Evolutionary conservation across 768 basidiomycete species (phyloP).

Genomic region (Amanita inopinata): DNA sequence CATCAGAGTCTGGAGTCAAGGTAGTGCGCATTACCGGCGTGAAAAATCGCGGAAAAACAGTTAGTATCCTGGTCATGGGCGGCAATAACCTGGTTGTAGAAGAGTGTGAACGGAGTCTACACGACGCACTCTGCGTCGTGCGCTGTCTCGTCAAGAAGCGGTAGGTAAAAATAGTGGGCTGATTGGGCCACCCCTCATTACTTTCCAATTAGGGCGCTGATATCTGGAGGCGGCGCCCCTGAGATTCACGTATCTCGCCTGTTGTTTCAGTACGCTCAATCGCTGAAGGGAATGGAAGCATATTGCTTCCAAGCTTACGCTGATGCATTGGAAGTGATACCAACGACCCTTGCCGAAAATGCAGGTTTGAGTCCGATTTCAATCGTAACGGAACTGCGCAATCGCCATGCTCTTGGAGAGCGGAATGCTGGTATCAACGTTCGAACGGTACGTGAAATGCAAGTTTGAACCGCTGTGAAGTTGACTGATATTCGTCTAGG

Average conservation of each 20-base stretch:
- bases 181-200: not conserved
- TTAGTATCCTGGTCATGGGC: slow-evolving; percentile 93
- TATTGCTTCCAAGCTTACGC: slow-evolving; percentile 99
- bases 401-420: slow-evolving; percentile 93
- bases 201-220: slow-evolving; percentile 52
- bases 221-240: slow-evolving; percentile 94
- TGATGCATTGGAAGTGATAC: slow-evolving; percentile 95
- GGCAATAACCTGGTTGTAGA: slow-evolving; percentile 89
- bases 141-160: slow-evolving; percentile 97
- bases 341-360: slow-evolving; percentile 95
- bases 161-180: slow-evolving; percentile 33
- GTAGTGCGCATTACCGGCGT: slow-evolving; percentile 93
- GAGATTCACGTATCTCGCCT: slow-evolving; percentile 95
- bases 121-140: slow-evolving; percentile 98
- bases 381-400: slow-evolving; percentile 95
- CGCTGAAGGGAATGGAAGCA: slow-evolving; percentile 95
- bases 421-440: slow-evolving; percentile 96
- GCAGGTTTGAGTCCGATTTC: slow-evolving; percentile 96
- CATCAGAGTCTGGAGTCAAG: slow-evolving; percentile 70
- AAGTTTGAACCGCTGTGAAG: not conserved
- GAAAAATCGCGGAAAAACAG: slow-evolving; percentile 89
- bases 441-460: slow-evolving; percentile 58
- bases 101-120: slow-evolving; percentile 93
- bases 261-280: slow-evolving; percentile 84
- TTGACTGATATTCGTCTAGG: slow-evolving; percentile 33